Base-by-base conservation (phyloP, 345 rosid genomes). In the Salix exigua region DNA sequence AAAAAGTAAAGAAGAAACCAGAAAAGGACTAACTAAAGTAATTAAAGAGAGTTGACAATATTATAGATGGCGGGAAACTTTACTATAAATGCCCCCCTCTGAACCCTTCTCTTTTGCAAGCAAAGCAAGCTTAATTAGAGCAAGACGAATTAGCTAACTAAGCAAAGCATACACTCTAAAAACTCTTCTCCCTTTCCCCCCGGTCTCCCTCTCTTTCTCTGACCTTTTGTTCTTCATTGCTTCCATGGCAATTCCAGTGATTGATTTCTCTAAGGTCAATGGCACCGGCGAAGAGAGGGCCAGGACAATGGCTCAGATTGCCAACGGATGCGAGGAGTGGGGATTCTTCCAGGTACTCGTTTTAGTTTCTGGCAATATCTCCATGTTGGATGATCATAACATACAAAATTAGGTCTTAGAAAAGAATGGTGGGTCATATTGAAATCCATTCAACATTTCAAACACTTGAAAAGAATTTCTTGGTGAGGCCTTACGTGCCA, bases 291-390 rank as follows among this genome's bases (percentile, higher is more conserved):
- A 86, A 75, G 92, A 90, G 55, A 88, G 92, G 75, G 88, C 89
- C 60, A 80, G 80, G 40, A 86, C 91, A 5, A 76, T 92, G 70
- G 94, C 91, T 75, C 85, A 84, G 75, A 90, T 94, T 48, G 97
- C 97, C 37, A 87, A 79, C 78, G 89, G 90, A 26, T 92, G 97
- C 17, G 88, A 92, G 77, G 94, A 91, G 44, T 94, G 97, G 97
- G 98, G 98, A 10, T 92, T 94, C 81, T 94, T 94, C 44, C 98
- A 94, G 97, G 98, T 94, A 80, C 18, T 10, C 35, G 19, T 71
- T 33, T 38, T 66, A 35, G 16, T 64, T 12, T 44, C 21, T 23
- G 6, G 25, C 28, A 55, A 55, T 55, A 23, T 55, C 23, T 55
- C 26, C 9, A 21, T 55, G 26, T 3, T 55, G 62, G 13, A 55